Conservation (phyloP, 2,329 filamentous ascomycete genomes). For the Beauveria sp. region DNA sequence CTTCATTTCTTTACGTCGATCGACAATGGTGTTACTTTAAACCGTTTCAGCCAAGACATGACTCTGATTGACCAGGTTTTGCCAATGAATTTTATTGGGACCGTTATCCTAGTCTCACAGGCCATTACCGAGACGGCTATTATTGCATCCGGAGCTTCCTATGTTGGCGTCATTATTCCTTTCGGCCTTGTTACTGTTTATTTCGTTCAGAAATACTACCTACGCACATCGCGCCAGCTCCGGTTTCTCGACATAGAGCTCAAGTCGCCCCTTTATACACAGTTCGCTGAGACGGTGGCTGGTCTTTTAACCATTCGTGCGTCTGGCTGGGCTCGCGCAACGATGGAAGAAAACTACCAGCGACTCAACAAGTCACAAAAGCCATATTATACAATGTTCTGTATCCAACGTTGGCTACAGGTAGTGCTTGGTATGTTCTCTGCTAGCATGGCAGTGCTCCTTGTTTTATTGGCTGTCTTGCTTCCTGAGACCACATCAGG, state of each 20-base stretch:
- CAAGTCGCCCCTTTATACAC: constrained; percentile 30
- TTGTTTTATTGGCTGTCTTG: constrained; percentile 7
- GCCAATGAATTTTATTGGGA: constrained; percentile 23
- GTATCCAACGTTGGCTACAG: constrained; percentile 45
- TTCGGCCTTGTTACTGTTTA: constrained; percentile 32
- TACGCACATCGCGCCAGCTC: constrained; percentile 48
- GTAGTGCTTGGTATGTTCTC: constrained; percentile 45
- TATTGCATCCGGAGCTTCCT: constrained; percentile 30
- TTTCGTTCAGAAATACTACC: constrained; percentile 42
- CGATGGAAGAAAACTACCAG: constrained; percentile 27
- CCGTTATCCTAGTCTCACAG: constrained; percentile 16
- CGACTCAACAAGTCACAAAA: constrained; percentile 40
- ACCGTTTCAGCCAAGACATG: constrained; percentile 37
- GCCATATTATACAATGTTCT: constrained; percentile 44
- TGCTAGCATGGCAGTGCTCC: constrained; percentile 20
- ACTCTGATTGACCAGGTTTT: constrained; percentile 33
- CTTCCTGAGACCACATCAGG: background rate
- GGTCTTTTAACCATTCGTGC: constrained; percentile 30
- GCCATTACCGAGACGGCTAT: constrained; percentile 21
- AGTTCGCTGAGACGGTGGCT: constrained; percentile 40
- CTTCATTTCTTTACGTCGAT: constrained; percentile 33
- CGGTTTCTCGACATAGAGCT: constrained; percentile 40
- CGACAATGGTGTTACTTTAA: constrained; percentile 33
- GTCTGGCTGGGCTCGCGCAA: constrained; percentile 29
- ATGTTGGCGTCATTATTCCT: constrained; percentile 34